phyloP scores from a whole-genome alignment of 129 eudicot species.

The Ambrosia trifida region DNA sequence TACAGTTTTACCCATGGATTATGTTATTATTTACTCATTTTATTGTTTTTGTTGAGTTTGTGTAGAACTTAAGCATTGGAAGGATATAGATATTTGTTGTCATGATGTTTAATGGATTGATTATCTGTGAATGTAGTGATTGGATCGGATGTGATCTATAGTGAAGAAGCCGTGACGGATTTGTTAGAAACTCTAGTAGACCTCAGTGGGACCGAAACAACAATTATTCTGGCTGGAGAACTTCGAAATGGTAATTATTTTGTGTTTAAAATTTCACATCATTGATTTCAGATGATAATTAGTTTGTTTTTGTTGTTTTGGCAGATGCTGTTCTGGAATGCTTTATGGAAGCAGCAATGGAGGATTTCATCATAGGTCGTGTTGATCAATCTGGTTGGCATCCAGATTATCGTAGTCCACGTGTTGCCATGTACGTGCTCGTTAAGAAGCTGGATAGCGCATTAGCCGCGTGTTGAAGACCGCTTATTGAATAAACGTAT shows the following conservation, averaged over 20 bases:
- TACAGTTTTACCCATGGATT: neutral
- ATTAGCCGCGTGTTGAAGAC: neutral
- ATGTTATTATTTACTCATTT: neutral
- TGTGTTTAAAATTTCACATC: neutral
- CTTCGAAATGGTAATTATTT: slow-evolving; percentile 72
- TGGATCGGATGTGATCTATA: slow-evolving; percentile 89
- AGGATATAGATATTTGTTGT: neutral
- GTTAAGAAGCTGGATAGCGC: slow-evolving; percentile 41
- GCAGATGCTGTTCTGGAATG: slow-evolving; percentile 87
- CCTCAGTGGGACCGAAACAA: slow-evolving; percentile 67
- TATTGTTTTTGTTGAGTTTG: neutral
- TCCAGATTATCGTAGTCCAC: slow-evolving; percentile 78
- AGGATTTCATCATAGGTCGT: slow-evolving; percentile 66
- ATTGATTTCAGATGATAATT: neutral
- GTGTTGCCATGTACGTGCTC: slow-evolving; percentile 69
- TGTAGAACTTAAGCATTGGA: neutral
- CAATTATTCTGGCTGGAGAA: slow-evolving; percentile 87
- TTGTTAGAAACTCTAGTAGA: slow-evolving; percentile 59
- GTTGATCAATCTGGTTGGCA: slow-evolving; percentile 78
- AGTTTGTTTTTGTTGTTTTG: slow-evolving; percentile 14
- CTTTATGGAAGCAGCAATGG: slow-evolving; percentile 78
- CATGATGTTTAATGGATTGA: neutral
- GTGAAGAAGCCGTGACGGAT: slow-evolving; percentile 86
- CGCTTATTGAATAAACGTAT: neutral
- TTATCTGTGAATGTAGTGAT: slow-evolving; percentile 44